A percentile compares a stretch with the other conserved stretches of the same genome.
These are phyloP conservation scores for Drechslerella dactyloides DNA, from an alignment of 2,329 filamentous ascomycete species.

Conservation along the genomic window DNA sequence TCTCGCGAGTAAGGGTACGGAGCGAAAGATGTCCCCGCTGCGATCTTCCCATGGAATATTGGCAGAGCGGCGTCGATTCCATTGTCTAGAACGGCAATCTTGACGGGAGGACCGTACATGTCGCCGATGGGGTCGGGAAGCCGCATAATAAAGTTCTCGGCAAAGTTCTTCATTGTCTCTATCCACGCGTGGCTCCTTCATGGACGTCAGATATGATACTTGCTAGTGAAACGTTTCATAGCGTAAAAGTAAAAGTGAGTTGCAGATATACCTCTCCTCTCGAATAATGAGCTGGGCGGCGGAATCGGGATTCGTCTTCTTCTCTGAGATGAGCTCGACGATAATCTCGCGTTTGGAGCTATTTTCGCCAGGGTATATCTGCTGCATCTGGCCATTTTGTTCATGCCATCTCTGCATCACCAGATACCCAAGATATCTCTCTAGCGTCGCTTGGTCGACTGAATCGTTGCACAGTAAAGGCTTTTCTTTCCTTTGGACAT, in stretches of 20 bases:
- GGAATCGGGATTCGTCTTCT: not conserved
- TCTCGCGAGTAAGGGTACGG: constrained; percentile 2
- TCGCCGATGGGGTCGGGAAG: not conserved
- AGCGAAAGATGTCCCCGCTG: not conserved
- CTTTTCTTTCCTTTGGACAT: not conserved
- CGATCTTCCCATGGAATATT: constrained; percentile 7
- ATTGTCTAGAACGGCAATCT: not conserved
- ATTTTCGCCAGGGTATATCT: not conserved
- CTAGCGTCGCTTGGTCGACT: not conserved
- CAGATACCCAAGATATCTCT: not conserved
- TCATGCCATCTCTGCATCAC: not conserved
- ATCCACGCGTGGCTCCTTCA: not conserved
- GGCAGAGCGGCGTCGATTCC: constrained; percentile 5
- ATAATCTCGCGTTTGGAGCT: not conserved
- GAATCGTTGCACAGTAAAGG: not conserved
- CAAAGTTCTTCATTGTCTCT: constrained; percentile 4
- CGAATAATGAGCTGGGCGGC: not conserved
- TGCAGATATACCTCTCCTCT: not conserved
- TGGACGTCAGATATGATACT: no score
- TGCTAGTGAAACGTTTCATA: no score
- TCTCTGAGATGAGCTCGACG: not conserved
- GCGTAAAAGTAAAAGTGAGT: not conserved
- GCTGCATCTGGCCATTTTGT: not conserved
- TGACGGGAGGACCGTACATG: constrained; percentile 1
- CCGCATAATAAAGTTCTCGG: constrained; percentile 4